Conservation (phyloP, 2,329 filamentous ascomycete species). For the Claviceps digitariae region DNA sequence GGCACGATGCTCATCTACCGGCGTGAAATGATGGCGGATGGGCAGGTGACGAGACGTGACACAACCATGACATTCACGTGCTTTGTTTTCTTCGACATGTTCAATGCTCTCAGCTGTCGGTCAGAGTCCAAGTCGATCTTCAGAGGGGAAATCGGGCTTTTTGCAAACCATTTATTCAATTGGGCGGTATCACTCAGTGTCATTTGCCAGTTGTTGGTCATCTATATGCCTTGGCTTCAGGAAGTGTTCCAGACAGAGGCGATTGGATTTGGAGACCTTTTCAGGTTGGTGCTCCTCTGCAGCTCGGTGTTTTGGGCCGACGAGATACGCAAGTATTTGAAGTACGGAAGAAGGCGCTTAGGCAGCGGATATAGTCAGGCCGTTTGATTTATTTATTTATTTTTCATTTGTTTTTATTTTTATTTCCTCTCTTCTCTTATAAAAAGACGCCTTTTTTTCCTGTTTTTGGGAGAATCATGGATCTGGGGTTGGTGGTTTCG, state of each 20-base stretch:
- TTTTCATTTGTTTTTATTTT: background rate
- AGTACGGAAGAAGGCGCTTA: conserved; percentile 42
- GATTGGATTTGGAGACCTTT: conserved; percentile 57
- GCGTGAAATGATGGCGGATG: conserved; percentile 76
- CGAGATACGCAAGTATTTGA: conserved; percentile 72
- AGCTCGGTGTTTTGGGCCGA: conserved; percentile 94
- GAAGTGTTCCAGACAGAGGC: conserved; percentile 93
- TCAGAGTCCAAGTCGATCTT: conserved; percentile 84
- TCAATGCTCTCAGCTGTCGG: conserved; percentile 89
- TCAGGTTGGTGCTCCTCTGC: conserved; percentile 59
- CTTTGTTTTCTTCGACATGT: conserved; percentile 99
- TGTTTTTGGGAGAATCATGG: background rate
- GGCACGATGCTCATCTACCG: conserved; percentile 88
- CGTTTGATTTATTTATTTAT: conserved; percentile 28
- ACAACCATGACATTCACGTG: conserved; percentile 99
- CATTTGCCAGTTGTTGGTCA: conserved; percentile 75
- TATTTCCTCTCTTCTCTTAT: background rate
- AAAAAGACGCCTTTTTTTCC: background rate
- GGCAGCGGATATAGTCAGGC: conserved; percentile 52
- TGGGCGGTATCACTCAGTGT: conserved; percentile 82
- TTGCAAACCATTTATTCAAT: conserved; percentile 89
- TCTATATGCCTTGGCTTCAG: conserved; percentile 90
- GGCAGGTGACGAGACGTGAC: conserved; percentile 76
- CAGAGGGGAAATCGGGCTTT: conserved; percentile 68
- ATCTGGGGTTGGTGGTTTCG: background rate